A percentile compares a stretch with the other conserved stretches of the same genome.
These are phyloP conservation scores for Phytophthora syringae DNA, from an alignment of 352 stramenopile genomes.

Conservation along the genomic window DNA sequence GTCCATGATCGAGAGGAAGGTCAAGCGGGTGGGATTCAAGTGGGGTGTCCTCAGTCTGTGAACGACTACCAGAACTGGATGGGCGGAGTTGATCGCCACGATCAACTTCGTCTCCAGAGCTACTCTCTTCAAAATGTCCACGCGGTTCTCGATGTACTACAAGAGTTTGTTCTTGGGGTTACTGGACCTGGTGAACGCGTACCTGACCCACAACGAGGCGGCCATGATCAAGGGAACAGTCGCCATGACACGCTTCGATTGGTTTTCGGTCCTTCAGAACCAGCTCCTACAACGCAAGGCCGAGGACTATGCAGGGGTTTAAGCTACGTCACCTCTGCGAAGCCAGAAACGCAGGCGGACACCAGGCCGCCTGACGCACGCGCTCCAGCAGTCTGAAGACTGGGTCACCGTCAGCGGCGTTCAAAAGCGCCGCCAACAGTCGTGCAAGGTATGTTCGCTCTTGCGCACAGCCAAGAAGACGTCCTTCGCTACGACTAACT, in stretches of 20 bases:
- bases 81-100: neutral
- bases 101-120: neutral
- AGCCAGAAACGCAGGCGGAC: neutral
- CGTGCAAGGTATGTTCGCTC: slow-evolving; percentile 1
- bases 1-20: neutral
- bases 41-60: neutral
- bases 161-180: neutral
- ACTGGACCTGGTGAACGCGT: neutral
- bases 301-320: slow-evolving; percentile 2
- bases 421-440: slow-evolving; percentile 2
- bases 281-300: slow-evolving; percentile 8
- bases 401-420: slow-evolving; percentile 6
- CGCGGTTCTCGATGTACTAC: neutral
- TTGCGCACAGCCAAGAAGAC: neutral
- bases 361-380: neutral
- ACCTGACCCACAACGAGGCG: no score
- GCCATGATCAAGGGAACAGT: no score
- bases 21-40: neutral
- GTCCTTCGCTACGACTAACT: slow-evolving; percentile 1
- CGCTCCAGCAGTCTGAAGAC: neutral
- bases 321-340: neutral
- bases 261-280: slow-evolving; percentile 4
- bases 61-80: neutral
- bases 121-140: neutral
- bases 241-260: neutral